Conservation (phyloP, 1,284 basidiomycete genomes). For the Cerioporus squamosus region DNA sequence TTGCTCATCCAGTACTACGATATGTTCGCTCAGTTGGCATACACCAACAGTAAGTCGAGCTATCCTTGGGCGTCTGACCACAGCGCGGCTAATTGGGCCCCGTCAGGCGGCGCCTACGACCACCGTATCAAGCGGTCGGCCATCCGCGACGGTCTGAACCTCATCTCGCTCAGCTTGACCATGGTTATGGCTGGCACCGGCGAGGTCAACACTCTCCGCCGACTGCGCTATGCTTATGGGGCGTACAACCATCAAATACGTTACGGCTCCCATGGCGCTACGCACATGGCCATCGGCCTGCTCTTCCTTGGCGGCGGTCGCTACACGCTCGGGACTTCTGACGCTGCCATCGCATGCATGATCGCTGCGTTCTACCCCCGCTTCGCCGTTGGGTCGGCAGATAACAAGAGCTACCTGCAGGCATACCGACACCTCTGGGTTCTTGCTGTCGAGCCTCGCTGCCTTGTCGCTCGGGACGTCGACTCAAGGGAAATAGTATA, state of each 20-base stretch:
- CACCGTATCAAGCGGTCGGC: constrained; percentile 85
- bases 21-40: constrained; percentile 70
- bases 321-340: constrained; percentile 90
- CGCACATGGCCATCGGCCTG: constrained; percentile 90
- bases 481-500: constrained; percentile 90
- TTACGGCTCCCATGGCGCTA: constrained; percentile 92
- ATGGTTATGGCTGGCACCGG: constrained; percentile 98
- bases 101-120: constrained; percentile 76
- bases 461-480: constrained; percentile 89
- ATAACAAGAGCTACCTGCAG: constrained; percentile 93
- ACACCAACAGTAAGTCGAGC: constrained; percentile 57
- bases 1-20: constrained; percentile 85
- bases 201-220: constrained; percentile 87
- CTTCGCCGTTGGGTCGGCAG: constrained; percentile 77
- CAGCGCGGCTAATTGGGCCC: constrained; percentile 2
- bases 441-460: constrained; percentile 92
- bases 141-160: constrained; percentile 87
- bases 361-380: constrained; percentile 91
- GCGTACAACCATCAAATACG: constrained; percentile 81
- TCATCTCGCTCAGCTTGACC: constrained; percentile 84
- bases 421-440: constrained; percentile 96
- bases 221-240: constrained; percentile 92
- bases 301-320: constrained; percentile 95
- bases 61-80: not conserved
- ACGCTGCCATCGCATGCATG: constrained; percentile 90